These are phyloP conservation scores for Botrytis squamosa DNA, from an alignment of 2,329 filamentous ascomycete genomes.

Conservation along the genomic window DNA sequence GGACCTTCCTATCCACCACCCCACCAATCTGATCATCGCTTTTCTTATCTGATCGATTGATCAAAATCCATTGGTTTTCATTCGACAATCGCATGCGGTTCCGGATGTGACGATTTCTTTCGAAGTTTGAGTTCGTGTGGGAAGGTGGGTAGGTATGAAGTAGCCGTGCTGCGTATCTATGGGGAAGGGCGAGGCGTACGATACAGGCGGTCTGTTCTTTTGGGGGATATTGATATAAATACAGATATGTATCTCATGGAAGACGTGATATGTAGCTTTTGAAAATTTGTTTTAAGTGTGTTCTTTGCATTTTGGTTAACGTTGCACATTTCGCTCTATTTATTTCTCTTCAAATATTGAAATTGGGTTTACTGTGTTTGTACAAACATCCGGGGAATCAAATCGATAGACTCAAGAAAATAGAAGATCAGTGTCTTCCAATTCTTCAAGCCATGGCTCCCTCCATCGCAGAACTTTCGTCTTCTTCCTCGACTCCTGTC, in stretches of 20 bases:
- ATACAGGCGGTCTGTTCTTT: not conserved
- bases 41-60: slow-evolving; percentile 10
- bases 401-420: too few species aligned
- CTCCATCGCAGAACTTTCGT: not conserved
- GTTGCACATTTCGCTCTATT: not conserved
- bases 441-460: not conserved
- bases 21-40: not conserved
- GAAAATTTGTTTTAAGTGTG: not conserved
- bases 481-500: not conserved
- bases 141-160: not conserved
- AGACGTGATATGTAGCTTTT: not conserved
- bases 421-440: slow-evolving; percentile 3
- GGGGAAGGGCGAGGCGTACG: not conserved
- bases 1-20: not conserved
- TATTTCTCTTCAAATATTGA: not conserved
- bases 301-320: not conserved
- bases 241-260: not conserved
- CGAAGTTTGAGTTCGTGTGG: not conserved
- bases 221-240: not conserved
- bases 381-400: not conserved
- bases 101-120: not conserved
- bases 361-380: not conserved
- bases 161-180: not conserved
- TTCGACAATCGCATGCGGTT: not conserved
- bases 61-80: not conserved